Conservation (phyloP, 768 basidiomycete genomes). For the Asterophora parasitica region DNA sequence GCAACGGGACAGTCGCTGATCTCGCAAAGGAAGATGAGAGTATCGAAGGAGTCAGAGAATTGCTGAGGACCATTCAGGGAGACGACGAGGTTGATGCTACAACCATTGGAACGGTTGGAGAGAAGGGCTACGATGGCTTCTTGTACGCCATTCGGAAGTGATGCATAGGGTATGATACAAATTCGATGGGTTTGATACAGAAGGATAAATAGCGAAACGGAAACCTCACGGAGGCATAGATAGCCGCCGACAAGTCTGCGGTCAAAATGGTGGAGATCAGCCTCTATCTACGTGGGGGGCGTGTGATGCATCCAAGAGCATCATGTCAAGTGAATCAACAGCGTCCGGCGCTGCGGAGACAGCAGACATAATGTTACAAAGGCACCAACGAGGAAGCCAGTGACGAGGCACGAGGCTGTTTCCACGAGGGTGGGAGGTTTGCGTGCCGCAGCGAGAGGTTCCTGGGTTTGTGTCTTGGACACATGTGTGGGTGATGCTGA, state of each 20-base stretch:
- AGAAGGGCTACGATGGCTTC: slow-evolving; percentile 52
- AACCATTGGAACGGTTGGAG: slow-evolving; percentile 44
- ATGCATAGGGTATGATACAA: neutral
- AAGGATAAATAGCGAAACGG: neutral
- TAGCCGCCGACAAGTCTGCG: neutral
- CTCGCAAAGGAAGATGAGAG: slow-evolving; percentile 26
- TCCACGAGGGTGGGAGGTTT: slow-evolving; percentile 24
- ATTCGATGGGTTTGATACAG: neutral
- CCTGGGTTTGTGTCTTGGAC: slow-evolving; percentile 4
- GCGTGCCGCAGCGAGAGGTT: slow-evolving; percentile 4
- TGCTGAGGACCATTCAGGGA: slow-evolving; percentile 41
- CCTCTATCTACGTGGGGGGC: no score
- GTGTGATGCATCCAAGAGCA: neutral
- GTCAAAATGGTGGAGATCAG: neutral
- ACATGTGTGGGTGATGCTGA: slow-evolving; percentile 11
- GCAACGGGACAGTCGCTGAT: slow-evolving; percentile 42
- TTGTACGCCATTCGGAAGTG: slow-evolving; percentile 41
- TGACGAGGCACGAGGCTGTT: slow-evolving; percentile 33
- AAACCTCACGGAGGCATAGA: neutral
- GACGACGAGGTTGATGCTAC: slow-evolving; percentile 50
- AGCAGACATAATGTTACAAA: slow-evolving; percentile 50
- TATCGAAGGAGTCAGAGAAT: slow-evolving; percentile 42
- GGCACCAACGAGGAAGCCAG: slow-evolving; percentile 58
- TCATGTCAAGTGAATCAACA: slow-evolving; percentile 29
- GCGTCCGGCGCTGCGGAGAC: slow-evolving; percentile 42